Conservation (phyloP, 176 grass and related monocot species). For the Lolium multiflorum region DNA sequence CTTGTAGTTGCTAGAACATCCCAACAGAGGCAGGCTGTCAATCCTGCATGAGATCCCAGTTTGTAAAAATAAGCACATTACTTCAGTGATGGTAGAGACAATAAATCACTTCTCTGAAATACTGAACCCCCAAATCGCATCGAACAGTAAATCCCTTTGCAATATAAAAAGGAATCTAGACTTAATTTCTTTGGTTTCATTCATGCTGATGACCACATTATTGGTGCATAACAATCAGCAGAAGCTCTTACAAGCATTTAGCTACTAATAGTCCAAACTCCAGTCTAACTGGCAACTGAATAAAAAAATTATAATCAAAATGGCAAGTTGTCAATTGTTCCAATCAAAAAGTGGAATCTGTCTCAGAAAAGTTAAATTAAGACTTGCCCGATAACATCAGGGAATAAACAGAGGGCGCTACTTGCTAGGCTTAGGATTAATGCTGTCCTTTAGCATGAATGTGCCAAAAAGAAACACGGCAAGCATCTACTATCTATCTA, state of each 20-base stretch:
- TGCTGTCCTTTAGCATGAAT: background rate
- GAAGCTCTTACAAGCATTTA: slow-evolving; percentile 18
- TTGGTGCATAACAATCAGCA: background rate
- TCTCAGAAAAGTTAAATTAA: background rate
- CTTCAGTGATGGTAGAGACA: background rate
- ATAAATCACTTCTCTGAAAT: background rate
- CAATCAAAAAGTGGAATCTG: background rate
- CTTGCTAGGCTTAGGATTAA: background rate
- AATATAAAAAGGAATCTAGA: background rate
- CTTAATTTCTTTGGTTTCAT: background rate
- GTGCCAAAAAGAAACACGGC: background rate
- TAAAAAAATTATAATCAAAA: background rate
- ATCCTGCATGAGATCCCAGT: background rate
- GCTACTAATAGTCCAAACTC: background rate
- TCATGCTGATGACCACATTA: background rate
- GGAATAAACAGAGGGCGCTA: background rate
- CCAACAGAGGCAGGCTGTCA: background rate
- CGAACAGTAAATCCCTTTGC: background rate
- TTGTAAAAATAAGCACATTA: background rate
- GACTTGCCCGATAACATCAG: slow-evolving; percentile 8
- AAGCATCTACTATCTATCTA: too few relatives aligned
- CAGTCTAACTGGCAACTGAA: background rate
- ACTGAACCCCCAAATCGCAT: background rate
- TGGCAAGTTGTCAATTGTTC: background rate
- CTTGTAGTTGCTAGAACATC: background rate